Evolutionary conservation across 805 yeast genomes (phyloP).

Genomic region (Myxozyma neotropica): DNA sequence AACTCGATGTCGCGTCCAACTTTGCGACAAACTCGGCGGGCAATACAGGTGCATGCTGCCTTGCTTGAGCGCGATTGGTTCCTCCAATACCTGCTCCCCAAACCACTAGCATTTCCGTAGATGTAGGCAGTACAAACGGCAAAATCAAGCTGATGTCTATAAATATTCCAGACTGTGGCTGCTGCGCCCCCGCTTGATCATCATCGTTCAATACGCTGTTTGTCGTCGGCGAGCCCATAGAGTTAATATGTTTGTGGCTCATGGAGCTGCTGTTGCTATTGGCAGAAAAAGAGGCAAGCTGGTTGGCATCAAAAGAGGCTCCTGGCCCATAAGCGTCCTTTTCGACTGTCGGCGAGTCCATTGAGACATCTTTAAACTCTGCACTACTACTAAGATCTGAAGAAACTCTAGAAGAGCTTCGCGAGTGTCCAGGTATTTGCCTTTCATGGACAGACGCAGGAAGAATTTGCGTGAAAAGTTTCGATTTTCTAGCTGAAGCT

Average conservation of each 20-base stretch:
- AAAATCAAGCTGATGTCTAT: slow-evolving; percentile 43
- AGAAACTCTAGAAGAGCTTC: slow-evolving; percentile 6
- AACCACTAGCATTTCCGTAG: slow-evolving; percentile 66
- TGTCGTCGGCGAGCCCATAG: neutral
- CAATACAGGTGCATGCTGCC: slow-evolving; percentile 66
- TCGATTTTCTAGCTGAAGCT: slow-evolving; percentile 11
- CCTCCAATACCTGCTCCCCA: slow-evolving; percentile 82
- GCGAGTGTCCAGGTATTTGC: slow-evolving; percentile 2
- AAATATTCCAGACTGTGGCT: slow-evolving; percentile 32
- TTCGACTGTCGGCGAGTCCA: neutral
- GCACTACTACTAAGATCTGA: neutral
- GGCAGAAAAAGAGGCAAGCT: no score
- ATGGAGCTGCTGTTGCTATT: neutral
- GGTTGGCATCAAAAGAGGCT: neutral
- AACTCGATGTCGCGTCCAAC: slow-evolving; percentile 53
- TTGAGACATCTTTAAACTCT: slow-evolving; percentile 12
- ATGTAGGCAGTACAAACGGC: slow-evolving; percentile 69
- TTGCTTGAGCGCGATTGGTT: slow-evolving; percentile 51
- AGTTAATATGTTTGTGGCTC: neutral
- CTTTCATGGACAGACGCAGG: slow-evolving; percentile 12
- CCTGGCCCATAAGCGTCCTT: neutral
- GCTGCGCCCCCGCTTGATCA: slow-evolving; percentile 7
- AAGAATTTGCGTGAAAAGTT: slow-evolving; percentile 24
- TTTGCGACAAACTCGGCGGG: slow-evolving; percentile 72
- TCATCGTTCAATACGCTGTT: slow-evolving; percentile 9